Evolutionary conservation across 768 basidiomycete species (phyloP), one percentile per base, ranked within the genome.

Genomic region (Mycena rebaudengoi): DNA sequence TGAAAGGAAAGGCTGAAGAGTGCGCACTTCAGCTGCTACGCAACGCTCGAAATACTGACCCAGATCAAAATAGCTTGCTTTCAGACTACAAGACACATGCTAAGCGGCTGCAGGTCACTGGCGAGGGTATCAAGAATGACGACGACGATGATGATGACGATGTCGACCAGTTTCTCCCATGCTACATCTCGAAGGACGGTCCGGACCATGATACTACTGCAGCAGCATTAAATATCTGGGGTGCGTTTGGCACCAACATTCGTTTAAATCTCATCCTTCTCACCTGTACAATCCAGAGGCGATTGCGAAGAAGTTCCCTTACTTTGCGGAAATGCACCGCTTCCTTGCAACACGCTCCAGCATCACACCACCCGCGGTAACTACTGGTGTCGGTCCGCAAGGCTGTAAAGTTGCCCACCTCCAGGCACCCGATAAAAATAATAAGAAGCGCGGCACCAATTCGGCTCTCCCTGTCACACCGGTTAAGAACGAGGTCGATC

Each of bases 361-460:
- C 64, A 66, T 70, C 12, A 69, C 50, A 1, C 74, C 74, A 7
- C 69, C 72, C 65, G 66, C 57, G n/a, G 29, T 76, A 10, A 74
- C 71, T 1, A 77, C 76, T 58, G 71, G 64, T 7, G 48, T 75
- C 33, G 71, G 75, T 12, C 75, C 75, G 5, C 1, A 58, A 37
- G 75, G 75, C 4, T 44, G 23, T 2, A 44, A 66, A 41, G 70
- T 68, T 4, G 43, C 69, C 3, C 67, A 59, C 28, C 51, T 66
- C 14, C 75, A 75, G 43, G 58, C 64, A 12, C 72, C 65, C 12
- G 21, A 18, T 20, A n/a, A n/a, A n/a, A n/a, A n/a, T n/a, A n/a
- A n/a, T 21, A 35, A 2, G 49, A 54, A 28, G 35, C 35, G 23
- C n/a, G n/a, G 18, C 5, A 18, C 52, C 23, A 30, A 52, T 40